These are phyloP conservation scores for Phytophthora ramorum DNA, from an alignment of 352 stramenopile genomes.

Conservation along the genomic window DNA sequence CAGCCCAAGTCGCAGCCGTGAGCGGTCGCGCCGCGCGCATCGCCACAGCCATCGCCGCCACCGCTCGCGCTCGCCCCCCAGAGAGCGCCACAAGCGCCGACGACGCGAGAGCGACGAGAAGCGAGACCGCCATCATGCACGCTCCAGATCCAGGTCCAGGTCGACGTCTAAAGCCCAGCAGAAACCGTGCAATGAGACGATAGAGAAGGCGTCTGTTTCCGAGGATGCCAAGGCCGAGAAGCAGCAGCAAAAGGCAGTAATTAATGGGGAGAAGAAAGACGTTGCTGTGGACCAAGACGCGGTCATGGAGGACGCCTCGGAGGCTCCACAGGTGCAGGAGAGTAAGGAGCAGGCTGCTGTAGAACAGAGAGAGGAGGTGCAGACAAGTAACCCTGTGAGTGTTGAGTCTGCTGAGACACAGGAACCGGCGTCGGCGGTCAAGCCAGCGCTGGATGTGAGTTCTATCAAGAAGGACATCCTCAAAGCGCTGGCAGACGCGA, in stretches of 20 bases:
- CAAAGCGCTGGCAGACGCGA: conserved; percentile 77
- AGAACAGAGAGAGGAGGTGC: conserved; percentile 10
- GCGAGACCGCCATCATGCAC: background rate
- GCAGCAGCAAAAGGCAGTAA: background rate
- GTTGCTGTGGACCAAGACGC: background rate
- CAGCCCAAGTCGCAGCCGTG: conserved; percentile 27
- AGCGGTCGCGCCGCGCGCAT: conserved; percentile 37
- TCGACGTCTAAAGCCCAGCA: conserved; percentile 14
- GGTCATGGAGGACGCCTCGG: conserved; percentile 2
- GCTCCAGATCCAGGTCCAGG: conserved; percentile 22
- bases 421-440: background rate
- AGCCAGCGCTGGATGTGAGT: conserved; percentile 60
- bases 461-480: conserved; percentile 86
- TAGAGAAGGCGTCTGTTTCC: conserved; percentile 4
- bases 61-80: conserved; percentile 34
- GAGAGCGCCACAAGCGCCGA: conserved; percentile 36
- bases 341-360: conserved; percentile 13
- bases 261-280: conserved; percentile 4
- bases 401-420: conserved; percentile 19
- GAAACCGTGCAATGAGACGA: conserved; percentile 10
- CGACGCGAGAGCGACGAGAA: conserved; percentile 23
- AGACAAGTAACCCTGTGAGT: conserved; percentile 11
- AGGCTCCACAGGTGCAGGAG: conserved; percentile 9
- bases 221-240: conserved; percentile 10
- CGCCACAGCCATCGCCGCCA: conserved; percentile 29